Evolutionary conservation across 2,329 filamentous ascomycete genomes (phyloP).

Genomic region (Fusarium siculi): DNA sequence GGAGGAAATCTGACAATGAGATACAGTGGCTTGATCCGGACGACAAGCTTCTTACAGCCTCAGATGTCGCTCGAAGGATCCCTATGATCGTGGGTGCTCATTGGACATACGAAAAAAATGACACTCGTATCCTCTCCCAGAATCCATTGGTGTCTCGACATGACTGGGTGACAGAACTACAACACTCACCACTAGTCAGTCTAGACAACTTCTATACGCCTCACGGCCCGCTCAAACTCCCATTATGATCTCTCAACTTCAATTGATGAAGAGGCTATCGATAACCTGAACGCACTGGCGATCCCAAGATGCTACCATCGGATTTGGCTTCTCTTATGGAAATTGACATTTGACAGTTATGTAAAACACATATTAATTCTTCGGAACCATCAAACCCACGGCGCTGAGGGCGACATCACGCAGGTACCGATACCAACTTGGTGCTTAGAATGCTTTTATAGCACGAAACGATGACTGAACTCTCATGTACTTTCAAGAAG

Average conservation of each 20-base stretch:
- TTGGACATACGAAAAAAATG: neutral
- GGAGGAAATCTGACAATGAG: neutral
- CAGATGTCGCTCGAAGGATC: neutral
- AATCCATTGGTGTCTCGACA: neutral
- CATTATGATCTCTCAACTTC: no score
- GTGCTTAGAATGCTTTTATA: neutral
- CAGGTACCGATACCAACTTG: neutral
- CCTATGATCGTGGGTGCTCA: accelerated
- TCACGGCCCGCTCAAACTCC: accelerated
- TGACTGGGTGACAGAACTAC: neutral
- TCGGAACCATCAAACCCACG: accelerated
- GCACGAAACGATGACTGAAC: neutral
- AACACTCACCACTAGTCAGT: neutral
- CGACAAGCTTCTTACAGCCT: no score
- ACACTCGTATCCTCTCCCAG: no score
- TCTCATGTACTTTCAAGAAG: neutral
- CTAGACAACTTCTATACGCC: neutral
- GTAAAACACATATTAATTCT: neutral
- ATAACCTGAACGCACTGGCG: accelerated
- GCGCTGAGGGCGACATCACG: neutral
- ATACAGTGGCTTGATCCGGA: neutral
- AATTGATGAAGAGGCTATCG: no score
- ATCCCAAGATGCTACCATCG: accelerated
- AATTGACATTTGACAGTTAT: neutral
- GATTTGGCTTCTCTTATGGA: neutral